phyloP scores from a whole-genome alignment of 208 protist genomes.

The Blastocrithidia nonstop region DNA sequence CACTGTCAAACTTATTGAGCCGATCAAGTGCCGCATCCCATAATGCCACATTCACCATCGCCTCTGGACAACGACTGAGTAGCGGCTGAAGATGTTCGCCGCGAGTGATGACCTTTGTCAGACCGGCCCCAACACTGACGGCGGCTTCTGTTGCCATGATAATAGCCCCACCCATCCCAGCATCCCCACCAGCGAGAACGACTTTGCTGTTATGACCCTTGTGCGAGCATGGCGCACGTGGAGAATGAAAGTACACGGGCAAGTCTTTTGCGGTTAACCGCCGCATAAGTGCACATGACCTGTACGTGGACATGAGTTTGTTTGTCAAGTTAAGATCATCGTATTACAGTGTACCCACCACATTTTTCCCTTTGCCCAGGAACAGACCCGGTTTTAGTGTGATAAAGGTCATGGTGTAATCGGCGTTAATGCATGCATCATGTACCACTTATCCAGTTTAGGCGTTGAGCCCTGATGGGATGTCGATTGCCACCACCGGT shows the following conservation, averaged over 20 bases:
- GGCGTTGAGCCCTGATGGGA: conserved; percentile 73
- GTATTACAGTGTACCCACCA: conserved; percentile 64
- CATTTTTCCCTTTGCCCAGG: conserved; percentile 32
- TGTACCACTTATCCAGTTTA: conserved; percentile 39
- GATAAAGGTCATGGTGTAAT: conserved; percentile 70
- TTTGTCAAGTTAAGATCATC: conserved; percentile 26
- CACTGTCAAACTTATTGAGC: too few relatives aligned
- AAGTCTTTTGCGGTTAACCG: conserved; percentile 36
- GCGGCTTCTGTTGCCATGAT: conserved; percentile 66
- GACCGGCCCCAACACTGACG: conserved; percentile 31
- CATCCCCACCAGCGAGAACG: conserved; percentile 51
- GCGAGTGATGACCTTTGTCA: conserved; percentile 46
- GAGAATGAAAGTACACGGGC: conserved; percentile 11
- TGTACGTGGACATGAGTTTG: conserved; percentile 19
- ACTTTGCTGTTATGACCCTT: conserved; percentile 58
- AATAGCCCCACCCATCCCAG: conserved; percentile 54
- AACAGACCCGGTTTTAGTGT: conserved; percentile 70
- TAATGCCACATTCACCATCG: too few relatives aligned
- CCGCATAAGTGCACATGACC: conserved; percentile 10
- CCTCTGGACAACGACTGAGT: conserved; percentile 61
- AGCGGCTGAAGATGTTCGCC: conserved; percentile 35
- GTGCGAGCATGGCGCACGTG: conserved; percentile 18
- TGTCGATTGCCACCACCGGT: conserved; percentile 61
- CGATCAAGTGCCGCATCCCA: too few relatives aligned
- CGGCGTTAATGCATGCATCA: conserved; percentile 40